Evolutionary conservation across 2,329 filamentous ascomycete species (phyloP).

Genomic region (Westerdykella sp.): DNA sequence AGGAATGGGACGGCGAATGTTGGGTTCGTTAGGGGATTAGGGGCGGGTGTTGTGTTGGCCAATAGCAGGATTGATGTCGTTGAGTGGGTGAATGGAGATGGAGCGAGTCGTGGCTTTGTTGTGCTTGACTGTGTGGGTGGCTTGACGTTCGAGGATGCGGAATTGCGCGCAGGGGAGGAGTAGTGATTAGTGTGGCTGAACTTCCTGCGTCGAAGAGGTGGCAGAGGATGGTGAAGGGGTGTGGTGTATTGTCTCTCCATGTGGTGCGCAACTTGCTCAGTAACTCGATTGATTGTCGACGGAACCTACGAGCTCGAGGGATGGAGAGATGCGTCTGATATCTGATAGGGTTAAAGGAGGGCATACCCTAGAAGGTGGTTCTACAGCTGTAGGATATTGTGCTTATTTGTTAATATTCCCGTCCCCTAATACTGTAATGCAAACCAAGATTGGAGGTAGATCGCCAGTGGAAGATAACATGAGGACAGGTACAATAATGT

Average conservation of each 20-base stretch:
- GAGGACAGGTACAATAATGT: no score
- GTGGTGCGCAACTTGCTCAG: conserved; percentile 31
- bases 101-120: conserved; percentile 28
- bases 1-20: conserved; percentile 37
- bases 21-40: conserved; percentile 36
- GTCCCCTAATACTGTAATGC: no score
- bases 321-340: conserved; percentile 37
- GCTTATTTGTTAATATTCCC: no score
- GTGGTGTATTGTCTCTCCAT: conserved; percentile 42
- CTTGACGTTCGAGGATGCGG: conserved; percentile 39
- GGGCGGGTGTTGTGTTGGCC: conserved; percentile 39
- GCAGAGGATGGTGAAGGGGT: conserved; percentile 25
- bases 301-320: conserved; percentile 39
- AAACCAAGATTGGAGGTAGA: no score
- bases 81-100: conserved; percentile 28
- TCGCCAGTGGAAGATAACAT: no score
- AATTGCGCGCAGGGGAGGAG: conserved; percentile 34
- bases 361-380: conserved; percentile 29
- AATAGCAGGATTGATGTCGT: conserved; percentile 31
- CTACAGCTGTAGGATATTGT: conserved; percentile 1
- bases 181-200: conserved; percentile 38
- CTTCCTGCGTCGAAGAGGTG: conserved; percentile 24
- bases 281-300: conserved; percentile 40
- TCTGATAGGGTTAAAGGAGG: conserved; percentile 38
- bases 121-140: conserved; percentile 44